These are phyloP conservation scores for Ceratobasidium sp. DNA, from an alignment of 1,284 basidiomycete genomes.

Conservation along the genomic window DNA sequence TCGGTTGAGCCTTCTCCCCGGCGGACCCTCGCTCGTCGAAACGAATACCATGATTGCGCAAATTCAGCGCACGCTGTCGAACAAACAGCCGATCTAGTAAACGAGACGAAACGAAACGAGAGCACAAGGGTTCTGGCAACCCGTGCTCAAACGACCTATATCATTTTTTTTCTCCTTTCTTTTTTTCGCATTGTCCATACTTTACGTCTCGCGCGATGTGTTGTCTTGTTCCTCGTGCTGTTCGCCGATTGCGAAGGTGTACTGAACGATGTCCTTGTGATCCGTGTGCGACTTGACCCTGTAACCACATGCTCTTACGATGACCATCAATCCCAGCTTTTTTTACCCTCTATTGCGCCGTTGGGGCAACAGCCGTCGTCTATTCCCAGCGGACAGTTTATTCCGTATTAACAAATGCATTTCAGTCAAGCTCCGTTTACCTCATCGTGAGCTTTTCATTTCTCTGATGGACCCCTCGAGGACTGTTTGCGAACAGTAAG, in stretches of 20 bases:
- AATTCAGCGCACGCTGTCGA: conserved; percentile 71
- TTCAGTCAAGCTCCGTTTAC: neutral
- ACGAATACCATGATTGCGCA: conserved; percentile 71
- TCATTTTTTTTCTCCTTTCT: conserved; percentile 7
- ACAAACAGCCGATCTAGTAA: conserved; percentile 58
- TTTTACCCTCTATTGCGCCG: neutral
- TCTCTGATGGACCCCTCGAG: neutral
- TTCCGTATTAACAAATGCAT: conserved; percentile 4
- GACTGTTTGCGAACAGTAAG: neutral
- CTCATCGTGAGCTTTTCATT: neutral
- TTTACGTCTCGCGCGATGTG: conserved; percentile 8
- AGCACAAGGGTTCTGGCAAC: conserved; percentile 9
- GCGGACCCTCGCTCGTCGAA: conserved; percentile 65
- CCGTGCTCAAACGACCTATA: neutral
- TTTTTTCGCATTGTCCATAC: conserved; percentile 36
- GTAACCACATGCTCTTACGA: conserved; percentile 26
- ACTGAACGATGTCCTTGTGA: conserved; percentile 6
- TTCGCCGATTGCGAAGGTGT: neutral
- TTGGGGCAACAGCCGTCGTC: neutral
- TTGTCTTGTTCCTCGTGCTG: neutral
- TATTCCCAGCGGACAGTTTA: neutral
- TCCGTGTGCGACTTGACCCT: conserved; percentile 7
- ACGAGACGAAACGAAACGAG: neutral
- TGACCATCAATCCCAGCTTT: conserved; percentile 21
- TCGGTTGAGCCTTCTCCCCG: conserved; percentile 74